Evolutionary conservation across 495 filamentous ascomycete genomes (phyloP).

Genomic region (Cercophora scortea): DNA sequence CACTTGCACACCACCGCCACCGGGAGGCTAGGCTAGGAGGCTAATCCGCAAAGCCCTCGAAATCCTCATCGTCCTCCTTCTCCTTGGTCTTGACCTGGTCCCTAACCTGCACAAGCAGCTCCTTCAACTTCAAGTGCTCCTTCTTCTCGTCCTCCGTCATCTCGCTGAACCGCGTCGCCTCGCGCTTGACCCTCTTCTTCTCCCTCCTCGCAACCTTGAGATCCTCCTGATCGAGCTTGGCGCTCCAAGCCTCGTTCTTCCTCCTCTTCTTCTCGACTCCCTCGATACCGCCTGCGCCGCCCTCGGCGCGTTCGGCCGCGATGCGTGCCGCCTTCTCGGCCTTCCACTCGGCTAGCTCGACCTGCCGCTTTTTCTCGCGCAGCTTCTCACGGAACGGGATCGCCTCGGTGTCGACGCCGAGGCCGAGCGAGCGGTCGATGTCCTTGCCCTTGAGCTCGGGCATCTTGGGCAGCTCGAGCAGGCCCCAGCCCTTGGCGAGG

Average conservation of each 20-base stretch:
- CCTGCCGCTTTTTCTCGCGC: conserved; percentile 63
- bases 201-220: conserved; percentile 59
- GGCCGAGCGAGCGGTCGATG: conserved; percentile 64
- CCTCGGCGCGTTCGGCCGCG: conserved; percentile 35
- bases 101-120: conserved; percentile 54
- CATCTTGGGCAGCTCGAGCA: conserved; percentile 88
- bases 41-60: conserved; percentile 36
- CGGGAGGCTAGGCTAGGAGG: background rate
- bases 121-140: conserved; percentile 61
- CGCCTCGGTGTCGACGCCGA: conserved; percentile 67
- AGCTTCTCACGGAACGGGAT: conserved; percentile 71
- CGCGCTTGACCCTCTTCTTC: conserved; percentile 63
- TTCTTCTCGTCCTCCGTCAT: conserved; percentile 69
- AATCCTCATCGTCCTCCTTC: conserved; percentile 29
- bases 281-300: conserved; percentile 4
- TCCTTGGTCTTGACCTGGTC: conserved; percentile 43
- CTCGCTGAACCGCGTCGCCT: conserved; percentile 56
- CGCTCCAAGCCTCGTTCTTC: conserved; percentile 70
- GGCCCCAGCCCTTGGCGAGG: conserved; percentile 67
- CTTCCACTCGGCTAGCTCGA: conserved; percentile 28
- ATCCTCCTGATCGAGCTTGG: conserved; percentile 65
- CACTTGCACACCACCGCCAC: background rate
- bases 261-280: conserved; percentile 32
- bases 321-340: conserved; percentile 18
- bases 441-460: conserved; percentile 70